Base-by-base conservation (phyloP, 176 grass and related monocot genomes). In the Musa troglodytarum region DNA sequence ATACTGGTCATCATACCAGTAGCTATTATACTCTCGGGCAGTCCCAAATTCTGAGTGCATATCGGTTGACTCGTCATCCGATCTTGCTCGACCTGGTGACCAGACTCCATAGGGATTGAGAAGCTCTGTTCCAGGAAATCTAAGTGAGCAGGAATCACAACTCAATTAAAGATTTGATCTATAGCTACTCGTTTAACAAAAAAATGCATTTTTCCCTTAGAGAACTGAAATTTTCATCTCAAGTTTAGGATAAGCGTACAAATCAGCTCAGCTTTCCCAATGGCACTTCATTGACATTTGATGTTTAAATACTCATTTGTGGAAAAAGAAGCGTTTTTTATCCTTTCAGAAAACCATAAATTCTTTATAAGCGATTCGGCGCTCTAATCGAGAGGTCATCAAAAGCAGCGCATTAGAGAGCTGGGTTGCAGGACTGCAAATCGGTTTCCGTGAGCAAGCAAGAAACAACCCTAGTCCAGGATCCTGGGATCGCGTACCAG, bases 51-150 rank as follows among this genome's bases (percentile, higher is more conserved):
- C 96, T 29, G 72, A 74, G 23, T 74, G 24, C 78, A 87, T 34
- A 65, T 92, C 91, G 50, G 91, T 95, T 20, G 91, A 99, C 11
- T 85, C 85, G 25, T 88, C 69, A 50, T 92, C 85, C 9, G 94
- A 93, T 74, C 75, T 82, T 16, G 86, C 78, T 52, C 77, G 75
- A 65, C 17, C 69, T 21, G 88, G 88, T 51, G 96, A 99, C 91
- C 91, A 92, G 9, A 92, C 17, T 49, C 88, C 96, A 34, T 99
- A 95, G 2, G 96, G 96, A 78, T 99, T 95, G 76, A 89, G 52
- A 61, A 99, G 13, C 21, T 87, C 96, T 99, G 75, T 65, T 69
- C 49, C 6, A 17, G 49, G 53, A 78, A 51, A 70, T n/a, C 49
- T 0, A 70, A 78, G 62, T 25, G 70, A 73, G 6, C 17, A 50